These are phyloP conservation scores for Leccinum longicurvipes DNA, from an alignment of 768 basidiomycete species.

Conservation along the genomic window DNA sequence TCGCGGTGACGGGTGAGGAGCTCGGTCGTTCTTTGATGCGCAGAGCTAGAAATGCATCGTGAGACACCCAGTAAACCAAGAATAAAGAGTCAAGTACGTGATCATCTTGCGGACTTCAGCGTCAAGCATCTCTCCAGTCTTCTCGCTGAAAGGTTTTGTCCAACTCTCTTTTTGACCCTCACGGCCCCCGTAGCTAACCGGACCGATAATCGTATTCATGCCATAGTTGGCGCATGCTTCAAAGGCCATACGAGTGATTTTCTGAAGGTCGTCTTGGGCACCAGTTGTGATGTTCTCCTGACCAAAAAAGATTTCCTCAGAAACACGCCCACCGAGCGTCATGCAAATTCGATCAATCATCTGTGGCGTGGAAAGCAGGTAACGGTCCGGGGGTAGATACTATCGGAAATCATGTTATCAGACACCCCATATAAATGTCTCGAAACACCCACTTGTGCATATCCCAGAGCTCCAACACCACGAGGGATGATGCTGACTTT, in stretches of 20 bases:
- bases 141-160: conserved; percentile 98
- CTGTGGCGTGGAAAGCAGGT: conserved; percentile 92
- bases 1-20: conserved; percentile 77
- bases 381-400: conserved; percentile 95
- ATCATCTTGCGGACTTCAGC: conserved; percentile 94
- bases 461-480: conserved; percentile 92
- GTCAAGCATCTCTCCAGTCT: conserved; percentile 93
- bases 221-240: conserved; percentile 95
- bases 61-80: conserved; percentile 2
- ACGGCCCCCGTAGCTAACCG: conserved; percentile 92
- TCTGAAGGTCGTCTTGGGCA: conserved; percentile 96
- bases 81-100: conserved; percentile 42
- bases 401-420: conserved; percentile 28
- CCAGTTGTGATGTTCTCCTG: conserved; percentile 91
- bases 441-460: conserved; percentile 70
- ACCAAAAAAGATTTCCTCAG: conserved; percentile 98
- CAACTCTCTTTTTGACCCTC: conserved; percentile 81
- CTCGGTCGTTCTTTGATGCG: conserved; percentile 79
- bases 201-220: conserved; percentile 93
- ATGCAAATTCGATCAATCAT: conserved; percentile 96
- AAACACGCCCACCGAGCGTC: conserved; percentile 96
- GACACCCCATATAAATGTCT: conserved; percentile 1
- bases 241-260: conserved; percentile 97
- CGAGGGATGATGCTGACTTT: conserved; percentile 99
- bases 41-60: conserved; percentile 42